These are phyloP conservation scores for Dactylellina sp. DNA, from an alignment of 2,329 filamentous ascomycete genomes.

Conservation along the genomic window DNA sequence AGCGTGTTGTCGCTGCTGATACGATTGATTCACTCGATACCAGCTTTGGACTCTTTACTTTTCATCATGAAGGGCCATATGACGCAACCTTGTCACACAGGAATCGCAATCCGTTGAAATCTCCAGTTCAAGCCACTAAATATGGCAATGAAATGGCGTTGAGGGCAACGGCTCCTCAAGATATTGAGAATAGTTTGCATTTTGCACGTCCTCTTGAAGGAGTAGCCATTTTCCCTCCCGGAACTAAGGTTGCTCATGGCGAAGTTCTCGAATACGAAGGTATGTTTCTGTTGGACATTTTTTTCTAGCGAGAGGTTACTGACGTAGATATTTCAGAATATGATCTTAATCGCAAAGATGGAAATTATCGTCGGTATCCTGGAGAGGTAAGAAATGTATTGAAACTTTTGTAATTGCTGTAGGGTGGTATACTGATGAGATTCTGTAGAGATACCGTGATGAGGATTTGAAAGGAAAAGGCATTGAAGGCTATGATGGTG, in stretches of 20 bases:
- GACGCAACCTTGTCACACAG: constrained; percentile 54
- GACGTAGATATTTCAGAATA: constrained; percentile 34
- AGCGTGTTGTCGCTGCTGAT: constrained; percentile 42
- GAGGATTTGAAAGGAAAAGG: constrained; percentile 55
- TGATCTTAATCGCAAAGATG: constrained; percentile 54
- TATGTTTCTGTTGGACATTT: constrained; percentile 1
- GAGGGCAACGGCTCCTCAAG: constrained; percentile 45
- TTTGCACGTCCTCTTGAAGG: constrained; percentile 56
- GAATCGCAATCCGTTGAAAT: constrained; percentile 47
- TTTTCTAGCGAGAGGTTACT: not conserved
- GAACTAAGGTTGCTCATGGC: constrained; percentile 35
- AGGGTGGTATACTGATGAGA: constrained; percentile 6
- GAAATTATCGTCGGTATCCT: constrained; percentile 47
- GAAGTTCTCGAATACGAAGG: constrained; percentile 54
- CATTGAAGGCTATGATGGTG: constrained; percentile 53
- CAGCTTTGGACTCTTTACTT: constrained; percentile 53
- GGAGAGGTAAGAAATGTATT: constrained; percentile 28
- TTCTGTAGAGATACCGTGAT: constrained; percentile 52
- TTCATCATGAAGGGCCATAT: constrained; percentile 57
- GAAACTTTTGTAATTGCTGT: not conserved
- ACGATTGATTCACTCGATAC: constrained; percentile 56
- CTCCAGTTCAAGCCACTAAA: constrained; percentile 55
- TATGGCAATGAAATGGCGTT: constrained; percentile 56
- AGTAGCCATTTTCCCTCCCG: constrained; percentile 55
- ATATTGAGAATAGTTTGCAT: constrained; percentile 52